Percentiles rank a stretch among this genome's conserved stretches.
phyloP scores from a whole-genome alignment of 2,329 filamentous ascomycete species.

The Aspergillus tanneri region DNA sequence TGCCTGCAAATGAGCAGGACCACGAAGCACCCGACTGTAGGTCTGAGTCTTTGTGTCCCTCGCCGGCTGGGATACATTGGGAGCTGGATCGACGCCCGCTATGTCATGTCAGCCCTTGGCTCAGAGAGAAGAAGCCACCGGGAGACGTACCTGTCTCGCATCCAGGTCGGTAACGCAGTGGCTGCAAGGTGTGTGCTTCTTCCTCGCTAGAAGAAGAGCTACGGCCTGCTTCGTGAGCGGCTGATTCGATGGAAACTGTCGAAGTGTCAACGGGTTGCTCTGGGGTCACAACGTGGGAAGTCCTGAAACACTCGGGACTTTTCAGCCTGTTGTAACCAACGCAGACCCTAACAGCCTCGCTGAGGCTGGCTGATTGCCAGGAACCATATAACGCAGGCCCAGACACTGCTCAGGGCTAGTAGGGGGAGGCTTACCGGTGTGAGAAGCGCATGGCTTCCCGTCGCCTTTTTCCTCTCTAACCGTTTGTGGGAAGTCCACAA shows the following conservation, averaged over 20 bases:
- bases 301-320: neutral
- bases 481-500: conserved; percentile 1
- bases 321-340: too few species aligned
- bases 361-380: too few species aligned
- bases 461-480: neutral
- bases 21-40: conserved; percentile 7
- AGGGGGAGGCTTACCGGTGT: neutral
- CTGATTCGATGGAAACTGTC: too few species aligned
- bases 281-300: too few species aligned
- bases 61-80: neutral
- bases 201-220: neutral
- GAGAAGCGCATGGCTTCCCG: neutral
- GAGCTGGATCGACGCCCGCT: neutral
- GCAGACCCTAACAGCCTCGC: too few species aligned
- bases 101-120: neutral
- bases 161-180: neutral
- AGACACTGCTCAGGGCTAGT: too few species aligned
- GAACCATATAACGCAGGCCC: too few species aligned
- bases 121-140: neutral
- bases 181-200: neutral
- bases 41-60: neutral
- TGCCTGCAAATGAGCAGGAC: conserved; percentile 1
- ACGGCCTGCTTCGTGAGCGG: too few species aligned
- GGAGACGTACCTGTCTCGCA: neutral
- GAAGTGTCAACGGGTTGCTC: too few species aligned